phyloP scores from a whole-genome alignment of 2,329 filamentous ascomycete species.

The Neoarthrinium moseri region DNA sequence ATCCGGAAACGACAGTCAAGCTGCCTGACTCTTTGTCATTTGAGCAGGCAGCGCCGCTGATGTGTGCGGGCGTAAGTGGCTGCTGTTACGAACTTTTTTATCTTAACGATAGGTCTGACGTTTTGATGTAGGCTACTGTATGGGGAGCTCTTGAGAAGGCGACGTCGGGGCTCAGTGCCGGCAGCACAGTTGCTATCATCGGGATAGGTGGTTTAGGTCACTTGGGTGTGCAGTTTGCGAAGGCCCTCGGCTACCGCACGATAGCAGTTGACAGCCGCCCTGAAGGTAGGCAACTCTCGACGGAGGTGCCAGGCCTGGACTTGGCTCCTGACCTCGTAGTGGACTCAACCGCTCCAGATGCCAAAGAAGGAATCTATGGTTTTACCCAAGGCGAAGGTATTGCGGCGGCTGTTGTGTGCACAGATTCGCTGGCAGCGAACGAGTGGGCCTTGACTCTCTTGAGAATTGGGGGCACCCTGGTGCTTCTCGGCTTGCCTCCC shows the following conservation, averaged over 20 bases:
- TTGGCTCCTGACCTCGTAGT: slow-evolving; percentile 26
- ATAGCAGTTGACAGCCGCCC: slow-evolving; percentile 33
- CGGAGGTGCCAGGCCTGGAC: slow-evolving; percentile 17
- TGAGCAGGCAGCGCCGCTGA: slow-evolving; percentile 33
- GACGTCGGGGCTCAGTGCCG: slow-evolving; percentile 19
- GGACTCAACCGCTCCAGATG: slow-evolving; percentile 19
- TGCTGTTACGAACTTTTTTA: neutral
- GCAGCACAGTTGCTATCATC: slow-evolving; percentile 28
- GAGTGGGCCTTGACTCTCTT: slow-evolving; percentile 27
- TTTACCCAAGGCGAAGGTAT: slow-evolving; percentile 30
- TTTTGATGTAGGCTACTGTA: slow-evolving; percentile 25
- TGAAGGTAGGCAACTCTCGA: slow-evolving; percentile 26
- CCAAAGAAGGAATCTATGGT: slow-evolving; percentile 18
- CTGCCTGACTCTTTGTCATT: slow-evolving; percentile 26
- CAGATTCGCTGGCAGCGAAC: slow-evolving; percentile 28
- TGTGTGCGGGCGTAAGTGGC: slow-evolving; percentile 31
- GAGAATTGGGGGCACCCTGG: slow-evolving; percentile 26
- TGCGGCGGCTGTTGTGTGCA: slow-evolving; percentile 29
- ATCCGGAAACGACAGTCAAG: slow-evolving; percentile 26
- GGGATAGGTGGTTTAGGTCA: slow-evolving; percentile 35
- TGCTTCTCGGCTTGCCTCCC: slow-evolving; percentile 28
- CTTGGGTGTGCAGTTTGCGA: slow-evolving; percentile 34
- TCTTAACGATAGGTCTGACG: neutral
- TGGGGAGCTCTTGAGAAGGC: slow-evolving; percentile 31
- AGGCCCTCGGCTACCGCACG: slow-evolving; percentile 32